Base-by-base conservation (phyloP, 2,329 filamentous ascomycete species). In the Neofusicoccum kwambonambiense region DNA sequence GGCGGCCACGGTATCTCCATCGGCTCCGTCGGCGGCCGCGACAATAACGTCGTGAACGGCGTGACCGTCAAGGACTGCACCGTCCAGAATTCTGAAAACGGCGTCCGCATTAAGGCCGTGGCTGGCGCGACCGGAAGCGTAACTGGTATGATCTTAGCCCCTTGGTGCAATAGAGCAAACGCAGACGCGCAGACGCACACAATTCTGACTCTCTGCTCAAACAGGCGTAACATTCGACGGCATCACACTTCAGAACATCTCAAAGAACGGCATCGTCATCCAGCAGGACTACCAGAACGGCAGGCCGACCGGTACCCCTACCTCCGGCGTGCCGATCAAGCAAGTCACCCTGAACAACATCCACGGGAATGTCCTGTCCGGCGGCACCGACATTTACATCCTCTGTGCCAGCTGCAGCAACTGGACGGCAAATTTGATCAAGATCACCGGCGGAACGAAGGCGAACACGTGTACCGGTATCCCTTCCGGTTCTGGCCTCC, bases 1-100 rank as follows among this genome's bases (percentile, higher is more conserved):
- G 82, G 83, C 22, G 83, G 83, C n/a, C 84, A 86, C 71, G 86
- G 85, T 60, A 76, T 89, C 17, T 84, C 82, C 64, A 86, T 89
- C 69, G 85, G 85, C 57, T 85, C 83, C 5, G 83, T 87, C n/a
- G 85, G 85, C 47, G 83, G 83, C 13, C 83, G 84, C 56, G 71
- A 69, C 60, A 76, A 86, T 75, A 88, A 88, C 77, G 74, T 69
- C 7, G 86, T 89, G 61, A 72, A 80, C 31, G 81, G 78, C 60
- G 80, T 89, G n/a, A 78, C 76, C 27, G 83, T 89, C 68, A 72
- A 78, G 39, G 77, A 80, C 66, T 81, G 78, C 9, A 79, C 74
- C 19, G 79, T 88, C 67, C 73, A 69, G 65, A 76, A 87, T 72
- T 86, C 83, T 0, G 74, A 81, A 58, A 86, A 87, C 72, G 86